Evolutionary conservation across 2,329 filamentous ascomycete species (phyloP).

Genomic region (Talaromyces sp.): DNA sequence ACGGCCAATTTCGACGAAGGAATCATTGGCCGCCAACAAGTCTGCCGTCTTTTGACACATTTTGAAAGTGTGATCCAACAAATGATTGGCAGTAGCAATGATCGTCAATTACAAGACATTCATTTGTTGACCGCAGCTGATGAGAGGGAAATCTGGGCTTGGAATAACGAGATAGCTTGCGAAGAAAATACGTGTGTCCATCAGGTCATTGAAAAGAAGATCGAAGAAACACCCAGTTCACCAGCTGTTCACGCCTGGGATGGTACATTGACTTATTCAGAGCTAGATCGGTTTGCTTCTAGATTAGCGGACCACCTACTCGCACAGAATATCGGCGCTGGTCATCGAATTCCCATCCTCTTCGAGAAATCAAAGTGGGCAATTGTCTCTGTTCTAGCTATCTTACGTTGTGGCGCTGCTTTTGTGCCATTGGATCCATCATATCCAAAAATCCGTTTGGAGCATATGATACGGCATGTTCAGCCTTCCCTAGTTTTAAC

Average conservation of each 20-base stretch:
- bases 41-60: too few relatives aligned
- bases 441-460: not conserved
- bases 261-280: slow-evolving; percentile 25
- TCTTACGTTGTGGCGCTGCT: slow-evolving; percentile 3
- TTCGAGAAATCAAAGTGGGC: slow-evolving; percentile 1
- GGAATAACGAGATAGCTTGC: slow-evolving; percentile 53
- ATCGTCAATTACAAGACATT: too few relatives aligned
- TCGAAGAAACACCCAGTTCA: slow-evolving; percentile 13
- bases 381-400: not conserved
- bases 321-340: slow-evolving; percentile 21
- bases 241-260: slow-evolving; percentile 27
- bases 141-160: not conserved
- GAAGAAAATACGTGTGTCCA: slow-evolving; percentile 27
- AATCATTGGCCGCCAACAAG: too few relatives aligned
- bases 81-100: too few relatives aligned
- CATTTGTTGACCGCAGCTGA: too few relatives aligned
- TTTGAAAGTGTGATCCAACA: too few relatives aligned
- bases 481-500: not conserved
- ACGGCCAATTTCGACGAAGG: too few relatives aligned
- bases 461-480: not conserved
- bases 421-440: slow-evolving; percentile 1
- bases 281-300: slow-evolving; percentile 26
- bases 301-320: slow-evolving; percentile 25
- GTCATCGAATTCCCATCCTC: slow-evolving; percentile 10
- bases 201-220: not conserved